phyloP scores from a whole-genome alignment of 2,329 filamentous ascomycete species.

The Aspergillus chevalieri region DNA sequence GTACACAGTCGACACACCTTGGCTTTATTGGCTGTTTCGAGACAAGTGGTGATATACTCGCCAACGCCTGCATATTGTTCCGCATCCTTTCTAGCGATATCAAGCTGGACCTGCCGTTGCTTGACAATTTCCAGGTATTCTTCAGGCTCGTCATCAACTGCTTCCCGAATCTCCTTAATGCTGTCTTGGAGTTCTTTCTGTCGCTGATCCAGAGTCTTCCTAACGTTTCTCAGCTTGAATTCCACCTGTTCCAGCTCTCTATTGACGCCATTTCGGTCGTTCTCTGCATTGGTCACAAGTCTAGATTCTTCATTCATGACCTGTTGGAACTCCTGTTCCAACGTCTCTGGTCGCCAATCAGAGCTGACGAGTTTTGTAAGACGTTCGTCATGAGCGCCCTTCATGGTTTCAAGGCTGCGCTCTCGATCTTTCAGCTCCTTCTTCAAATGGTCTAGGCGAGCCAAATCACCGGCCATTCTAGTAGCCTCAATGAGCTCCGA shows the following conservation, averaged over 20 bases:
- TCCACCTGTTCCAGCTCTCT: conserved; percentile 72
- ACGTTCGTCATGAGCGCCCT: conserved; percentile 65
- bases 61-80: conserved; percentile 62
- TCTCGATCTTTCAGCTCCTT: conserved; percentile 71
- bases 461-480: conserved; percentile 71
- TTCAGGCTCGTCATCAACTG: conserved; percentile 47
- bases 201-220: conserved; percentile 60
- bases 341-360: conserved; percentile 61
- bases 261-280: conserved; percentile 62
- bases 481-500: conserved; percentile 80
- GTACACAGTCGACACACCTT: conserved; percentile 73
- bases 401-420: conserved; percentile 70
- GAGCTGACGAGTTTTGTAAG: conserved; percentile 59
- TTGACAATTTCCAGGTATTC: conserved; percentile 50
- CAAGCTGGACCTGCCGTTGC: conserved; percentile 47
- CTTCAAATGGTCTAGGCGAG: conserved; percentile 74
- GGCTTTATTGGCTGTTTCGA: conserved; percentile 59
- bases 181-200: conserved; percentile 57
- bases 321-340: conserved; percentile 66
- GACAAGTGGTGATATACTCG: conserved; percentile 64
- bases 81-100: conserved; percentile 55
- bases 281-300: conserved; percentile 59
- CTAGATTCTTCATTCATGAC: conserved; percentile 54
- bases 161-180: conserved; percentile 57
- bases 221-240: conserved; percentile 61